Conservation (phyloP, 2,329 filamentous ascomycete species). For the Emergomyces orientalis region DNA sequence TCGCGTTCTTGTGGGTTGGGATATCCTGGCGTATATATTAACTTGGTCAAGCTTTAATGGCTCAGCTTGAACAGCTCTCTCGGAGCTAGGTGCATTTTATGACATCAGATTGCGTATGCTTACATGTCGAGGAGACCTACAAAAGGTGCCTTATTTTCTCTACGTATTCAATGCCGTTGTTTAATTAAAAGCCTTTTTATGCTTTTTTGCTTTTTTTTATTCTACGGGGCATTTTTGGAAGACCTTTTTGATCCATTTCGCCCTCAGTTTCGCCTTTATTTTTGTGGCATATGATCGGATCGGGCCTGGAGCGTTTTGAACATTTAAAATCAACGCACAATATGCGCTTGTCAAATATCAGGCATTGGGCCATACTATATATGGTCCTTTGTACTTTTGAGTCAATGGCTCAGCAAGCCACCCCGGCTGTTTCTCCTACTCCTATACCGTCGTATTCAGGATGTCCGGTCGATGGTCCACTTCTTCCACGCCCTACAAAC, state of each 20-base stretch:
- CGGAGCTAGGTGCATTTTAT: background rate
- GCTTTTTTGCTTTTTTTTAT: background rate
- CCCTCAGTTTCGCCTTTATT: background rate
- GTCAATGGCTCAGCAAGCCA: background rate
- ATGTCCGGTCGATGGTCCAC: constrained; percentile 19
- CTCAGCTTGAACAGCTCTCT: background rate
- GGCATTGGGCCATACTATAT: background rate
- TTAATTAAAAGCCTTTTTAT: background rate
- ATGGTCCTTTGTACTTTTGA: background rate
- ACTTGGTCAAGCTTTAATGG: too few relatives aligned
- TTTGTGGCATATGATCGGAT: too few relatives aligned
- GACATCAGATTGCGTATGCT: background rate
- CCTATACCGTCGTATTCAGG: constrained; percentile 13
- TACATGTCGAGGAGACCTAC: background rate
- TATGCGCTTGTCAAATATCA: background rate
- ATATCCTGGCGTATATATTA: too few relatives aligned
- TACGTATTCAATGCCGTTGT: background rate
- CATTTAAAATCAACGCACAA: background rate
- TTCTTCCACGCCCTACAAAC: constrained; percentile 27
- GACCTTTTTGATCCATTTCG: background rate
- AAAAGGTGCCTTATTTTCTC: background rate
- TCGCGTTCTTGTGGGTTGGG: too few relatives aligned
- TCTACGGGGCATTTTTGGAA: background rate
- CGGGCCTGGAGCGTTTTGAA: too few relatives aligned
- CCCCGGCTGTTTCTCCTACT: constrained; percentile 17